These are phyloP conservation scores for Lodderomyces margitis DNA, from an alignment of 1,139 yeast species.

Conservation along the genomic window DNA sequence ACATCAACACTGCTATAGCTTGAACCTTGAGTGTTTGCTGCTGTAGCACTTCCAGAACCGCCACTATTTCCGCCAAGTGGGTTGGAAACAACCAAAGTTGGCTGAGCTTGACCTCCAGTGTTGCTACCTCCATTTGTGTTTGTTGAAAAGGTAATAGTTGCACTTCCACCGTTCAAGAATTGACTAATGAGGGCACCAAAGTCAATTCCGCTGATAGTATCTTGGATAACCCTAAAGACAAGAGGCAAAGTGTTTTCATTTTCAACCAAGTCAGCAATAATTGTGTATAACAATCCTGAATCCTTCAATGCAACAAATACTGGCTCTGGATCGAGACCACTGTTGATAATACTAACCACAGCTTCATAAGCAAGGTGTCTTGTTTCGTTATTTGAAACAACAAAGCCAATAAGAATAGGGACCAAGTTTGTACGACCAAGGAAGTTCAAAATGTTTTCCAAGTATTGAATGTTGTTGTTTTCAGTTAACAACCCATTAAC, in stretches of 20 bases:
- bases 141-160: constrained; percentile 3
- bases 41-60: background rate
- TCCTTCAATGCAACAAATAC: constrained; percentile 33
- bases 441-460: constrained; percentile 26
- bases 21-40: constrained; percentile 1
- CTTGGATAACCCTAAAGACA: constrained; percentile 22
- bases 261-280: constrained; percentile 27
- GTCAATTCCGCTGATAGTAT: constrained; percentile 16
- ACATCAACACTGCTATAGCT: constrained; percentile 1
- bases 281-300: constrained; percentile 33
- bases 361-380: constrained; percentile 20
- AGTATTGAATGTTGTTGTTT: constrained; percentile 22
- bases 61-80: constrained; percentile 1
- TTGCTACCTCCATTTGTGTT: constrained; percentile 1
- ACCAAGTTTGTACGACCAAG: constrained; percentile 26
- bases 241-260: constrained; percentile 30
- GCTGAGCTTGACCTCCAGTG: background rate
- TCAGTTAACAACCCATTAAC: constrained; percentile 26
- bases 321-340: constrained; percentile 26
- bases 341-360: constrained; percentile 20
- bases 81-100: constrained; percentile 1
- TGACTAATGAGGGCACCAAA: constrained; percentile 8
- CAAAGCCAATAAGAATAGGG: constrained; percentile 25
- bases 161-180: constrained; percentile 4
- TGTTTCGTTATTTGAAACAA: constrained; percentile 27